phyloP scores from a whole-genome alignment of 2,329 filamentous ascomycete genomes.

The Emydomyces testavorans region DNA sequence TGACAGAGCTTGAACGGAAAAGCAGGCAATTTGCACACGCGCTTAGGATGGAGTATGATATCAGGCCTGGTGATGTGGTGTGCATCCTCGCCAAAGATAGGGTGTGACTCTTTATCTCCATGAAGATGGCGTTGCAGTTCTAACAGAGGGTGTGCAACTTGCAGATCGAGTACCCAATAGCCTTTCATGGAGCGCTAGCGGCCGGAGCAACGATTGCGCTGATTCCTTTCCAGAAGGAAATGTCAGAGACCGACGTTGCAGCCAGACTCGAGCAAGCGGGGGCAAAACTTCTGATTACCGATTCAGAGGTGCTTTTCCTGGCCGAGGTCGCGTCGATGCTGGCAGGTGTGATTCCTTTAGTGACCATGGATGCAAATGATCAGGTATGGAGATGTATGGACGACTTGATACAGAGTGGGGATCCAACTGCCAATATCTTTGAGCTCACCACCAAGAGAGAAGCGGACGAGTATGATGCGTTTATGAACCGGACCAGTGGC shows the following conservation, averaged over 20 bases:
- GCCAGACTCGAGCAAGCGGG: conserved; percentile 19
- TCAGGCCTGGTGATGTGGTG: conserved; percentile 16
- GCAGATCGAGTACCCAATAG: conserved; percentile 22
- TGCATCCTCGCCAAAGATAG: conserved; percentile 15
- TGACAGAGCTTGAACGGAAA: conserved; percentile 15
- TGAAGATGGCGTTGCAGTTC: background rate
- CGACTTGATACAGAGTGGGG: background rate
- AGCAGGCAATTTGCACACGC: conserved; percentile 16
- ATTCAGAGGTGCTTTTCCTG: conserved; percentile 13
- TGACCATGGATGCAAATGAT: conserved; percentile 8
- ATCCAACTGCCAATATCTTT: conserved; percentile 8
- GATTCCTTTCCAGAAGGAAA: conserved; percentile 20
- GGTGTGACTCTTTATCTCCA: conserved; percentile 10
- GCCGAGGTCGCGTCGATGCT: conserved; percentile 15
- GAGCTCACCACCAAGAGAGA: conserved; percentile 10
- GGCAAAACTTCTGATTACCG: conserved; percentile 20
- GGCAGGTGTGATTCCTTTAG: conserved; percentile 10
- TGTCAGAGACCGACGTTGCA: conserved; percentile 18
- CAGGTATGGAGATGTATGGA: conserved; percentile 3
- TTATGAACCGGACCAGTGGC: conserved; percentile 20
- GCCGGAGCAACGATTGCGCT: conserved; percentile 20
- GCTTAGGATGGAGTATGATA: conserved; percentile 10
- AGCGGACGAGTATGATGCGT: conserved; percentile 16
- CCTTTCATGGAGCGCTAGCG: conserved; percentile 19
- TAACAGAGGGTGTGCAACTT: background rate